These are phyloP conservation scores for Hymenochaete sp. DNA, from an alignment of 1,284 basidiomycete genomes.

Conservation along the genomic window DNA sequence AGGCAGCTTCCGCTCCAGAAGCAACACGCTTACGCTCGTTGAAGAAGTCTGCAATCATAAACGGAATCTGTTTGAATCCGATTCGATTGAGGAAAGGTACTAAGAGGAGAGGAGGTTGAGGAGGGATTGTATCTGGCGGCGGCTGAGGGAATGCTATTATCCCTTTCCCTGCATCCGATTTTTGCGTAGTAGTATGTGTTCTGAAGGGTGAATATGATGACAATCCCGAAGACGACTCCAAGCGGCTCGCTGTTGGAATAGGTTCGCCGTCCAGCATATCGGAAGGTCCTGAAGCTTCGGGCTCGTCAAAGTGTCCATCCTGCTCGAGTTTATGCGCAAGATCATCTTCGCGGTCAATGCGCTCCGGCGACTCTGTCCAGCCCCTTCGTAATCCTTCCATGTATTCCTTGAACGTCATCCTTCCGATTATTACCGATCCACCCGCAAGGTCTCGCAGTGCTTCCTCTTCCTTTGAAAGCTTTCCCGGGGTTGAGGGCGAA, in stretches of 20 bases:
- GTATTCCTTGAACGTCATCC: constrained; percentile 92
- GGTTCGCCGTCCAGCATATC: constrained; percentile 29
- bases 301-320: constrained; percentile 72
- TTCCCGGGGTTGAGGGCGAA: constrained; percentile 57
- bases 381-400: constrained; percentile 80
- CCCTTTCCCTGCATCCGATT: no score
- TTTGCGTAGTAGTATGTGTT: no score
- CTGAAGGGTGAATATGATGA: no score
- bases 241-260: constrained; percentile 33
- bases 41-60: constrained; percentile 90
- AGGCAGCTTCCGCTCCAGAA: constrained; percentile 76
- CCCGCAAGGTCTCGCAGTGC: constrained; percentile 66
- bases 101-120: constrained; percentile 77
- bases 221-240: no score
- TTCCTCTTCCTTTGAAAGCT: constrained; percentile 47
- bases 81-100: constrained; percentile 84
- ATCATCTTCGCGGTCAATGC: constrained; percentile 68
- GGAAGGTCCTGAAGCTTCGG: constrained; percentile 27
- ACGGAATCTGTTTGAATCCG: constrained; percentile 80
- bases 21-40: constrained; percentile 77
- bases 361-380: constrained; percentile 70
- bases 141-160: constrained; percentile 26
- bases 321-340: constrained; percentile 61
- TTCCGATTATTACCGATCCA: constrained; percentile 81
- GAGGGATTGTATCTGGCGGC: constrained; percentile 57